A percentile compares a stretch with the other conserved stretches of the same genome.
Conservation (phyloP, 2,329 filamentous ascomycete genomes). For the Alternaria rosae region DNA sequence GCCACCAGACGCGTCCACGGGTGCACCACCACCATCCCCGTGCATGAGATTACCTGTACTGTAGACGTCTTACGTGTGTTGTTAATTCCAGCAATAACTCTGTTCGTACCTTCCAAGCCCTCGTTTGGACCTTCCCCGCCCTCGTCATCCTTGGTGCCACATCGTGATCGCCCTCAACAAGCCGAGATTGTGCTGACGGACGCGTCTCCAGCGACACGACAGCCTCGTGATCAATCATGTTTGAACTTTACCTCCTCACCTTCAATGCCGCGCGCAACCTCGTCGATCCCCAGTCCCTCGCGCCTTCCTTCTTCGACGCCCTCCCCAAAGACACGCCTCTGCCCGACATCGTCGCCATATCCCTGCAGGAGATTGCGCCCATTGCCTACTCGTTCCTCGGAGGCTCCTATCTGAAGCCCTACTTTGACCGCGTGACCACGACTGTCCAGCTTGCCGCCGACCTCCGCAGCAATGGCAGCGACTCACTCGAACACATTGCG, state of each 20-base stretch:
- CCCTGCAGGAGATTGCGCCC: conserved; percentile 88
- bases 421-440: conserved; percentile 74
- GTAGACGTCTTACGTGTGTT: background rate
- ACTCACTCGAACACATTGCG: conserved; percentile 73
- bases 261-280: conserved; percentile 85
- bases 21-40: background rate
- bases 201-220: conserved; percentile 14
- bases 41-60: background rate
- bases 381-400: conserved; percentile 86
- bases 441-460: conserved; percentile 74
- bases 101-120: conserved; percentile 1
- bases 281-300: conserved; percentile 74
- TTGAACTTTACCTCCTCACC: conserved; percentile 80
- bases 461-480: conserved; percentile 49
- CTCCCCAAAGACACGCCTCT: conserved; percentile 58
- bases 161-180: conserved; percentile 20
- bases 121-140: background rate
- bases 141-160: background rate
- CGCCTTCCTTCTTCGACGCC: conserved; percentile 66
- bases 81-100: background rate
- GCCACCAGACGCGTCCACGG: background rate
- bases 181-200: conserved; percentile 30
- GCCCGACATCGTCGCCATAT: conserved; percentile 71
- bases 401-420: conserved; percentile 77
- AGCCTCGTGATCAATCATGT: conserved; percentile 32